Base-by-base conservation (phyloP, 257 asterid species). In the Nicotiana knightiana region DNA sequence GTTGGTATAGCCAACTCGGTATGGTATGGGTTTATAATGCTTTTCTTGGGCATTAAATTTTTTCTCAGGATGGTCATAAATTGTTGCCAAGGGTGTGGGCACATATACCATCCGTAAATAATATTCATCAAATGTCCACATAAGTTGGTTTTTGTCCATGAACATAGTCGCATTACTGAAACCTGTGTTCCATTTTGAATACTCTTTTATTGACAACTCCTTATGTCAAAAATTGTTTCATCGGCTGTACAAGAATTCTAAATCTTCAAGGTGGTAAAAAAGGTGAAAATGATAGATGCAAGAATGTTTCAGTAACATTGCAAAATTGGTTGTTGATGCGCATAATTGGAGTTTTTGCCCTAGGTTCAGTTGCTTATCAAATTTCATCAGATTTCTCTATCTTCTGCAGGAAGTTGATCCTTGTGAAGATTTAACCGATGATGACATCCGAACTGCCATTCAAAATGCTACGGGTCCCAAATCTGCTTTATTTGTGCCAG, bases 401-500 rank as follows among this genome's bases (percentile, higher is more conserved):
- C 77, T 77, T 80, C 79, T 82, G 87, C 92, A 96, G 99, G 98
- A 91, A 46, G 94, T 96, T 67, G 98, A 96, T 83, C 99, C 99
- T 65, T 96, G 99, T 84, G 98, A 94, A 84, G 92, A 87, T 86
- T 90, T 96, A 88, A 94, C 98, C 70, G 97, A 94, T 87, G 97
- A 91, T 79, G 98, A 96, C 86, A 96, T 96, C 86, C 94, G 92
- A 39, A 94, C 94, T 84, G 93, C 98, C 85, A 88, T 96, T 84
- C 98, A 93, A 86, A 96, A 96, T 87, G 97, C 98, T 62, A 93
- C 96, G 8, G 99, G 98, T 67, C 86, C 98, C 79, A 93, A 83
- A 83, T 93, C 98, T 84, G 98, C 96, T 73, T 70, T 96, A 21
- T 96, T 93, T 88, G 94, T 94, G 51, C 98, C 98, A 57, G 97